phyloP scores from a whole-genome alignment of 257 asterid species.

The Penstemon newberryi region DNA sequence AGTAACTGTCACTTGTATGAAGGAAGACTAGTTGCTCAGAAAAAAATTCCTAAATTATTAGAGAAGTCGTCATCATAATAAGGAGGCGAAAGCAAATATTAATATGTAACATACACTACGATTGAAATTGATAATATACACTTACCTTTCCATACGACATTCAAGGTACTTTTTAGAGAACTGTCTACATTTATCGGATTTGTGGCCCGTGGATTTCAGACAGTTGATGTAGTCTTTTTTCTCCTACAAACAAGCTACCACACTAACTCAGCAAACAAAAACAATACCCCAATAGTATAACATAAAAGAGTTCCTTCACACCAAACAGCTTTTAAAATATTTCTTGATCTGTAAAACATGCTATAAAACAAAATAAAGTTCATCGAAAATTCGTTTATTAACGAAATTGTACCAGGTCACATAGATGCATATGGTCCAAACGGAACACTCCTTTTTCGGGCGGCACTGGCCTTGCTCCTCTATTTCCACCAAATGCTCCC shows the following conservation, averaged over 20 bases:
- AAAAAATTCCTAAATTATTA: not conserved
- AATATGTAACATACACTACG: conserved; percentile 1
- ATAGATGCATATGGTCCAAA: conserved; percentile 86
- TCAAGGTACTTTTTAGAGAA: conserved; percentile 81
- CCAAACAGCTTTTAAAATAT: conserved; percentile 8
- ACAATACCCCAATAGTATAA: not conserved
- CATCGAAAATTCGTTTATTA: not conserved
- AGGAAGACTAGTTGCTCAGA: not conserved
- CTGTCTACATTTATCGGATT: conserved; percentile 74
- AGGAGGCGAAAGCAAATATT: not conserved
- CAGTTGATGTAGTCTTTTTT: conserved; percentile 84
- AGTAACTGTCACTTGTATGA: not conserved
- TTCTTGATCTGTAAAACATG: conserved; percentile 6
- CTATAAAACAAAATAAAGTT: not conserved
- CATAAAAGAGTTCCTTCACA: conserved; percentile 6
- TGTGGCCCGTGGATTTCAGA: conserved; percentile 69
- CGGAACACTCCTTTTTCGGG: conserved; percentile 97
- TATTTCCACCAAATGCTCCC: conserved; percentile 94
- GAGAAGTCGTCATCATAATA: not conserved
- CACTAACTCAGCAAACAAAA: conserved; percentile 25
- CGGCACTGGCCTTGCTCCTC: conserved; percentile 95
- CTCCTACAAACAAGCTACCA: conserved; percentile 56
- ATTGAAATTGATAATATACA: not conserved
- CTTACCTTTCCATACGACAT: conserved; percentile 95
- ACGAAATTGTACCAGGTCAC: conserved; percentile 62